Evolutionary conservation across 2,329 filamentous ascomycete species (phyloP), one percentile per base, ranked within the genome.

Genomic region (Ascochyta viciae-villosae): DNA sequence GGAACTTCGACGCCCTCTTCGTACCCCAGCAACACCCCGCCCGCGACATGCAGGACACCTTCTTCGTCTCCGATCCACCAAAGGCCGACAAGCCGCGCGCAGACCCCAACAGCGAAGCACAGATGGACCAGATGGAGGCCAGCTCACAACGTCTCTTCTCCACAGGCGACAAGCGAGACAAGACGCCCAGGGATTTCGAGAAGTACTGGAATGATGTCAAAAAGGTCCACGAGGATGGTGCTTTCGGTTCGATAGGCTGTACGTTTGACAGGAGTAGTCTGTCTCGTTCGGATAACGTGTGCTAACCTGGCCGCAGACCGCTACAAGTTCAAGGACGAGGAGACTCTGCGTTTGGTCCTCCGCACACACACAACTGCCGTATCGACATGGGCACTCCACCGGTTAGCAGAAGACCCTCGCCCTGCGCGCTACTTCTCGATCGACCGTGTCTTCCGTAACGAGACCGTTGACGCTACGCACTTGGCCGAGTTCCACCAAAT

Each of bases 401-500:
- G 92, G 73, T 85, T 99, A 48, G 92, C 95, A 26, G 85, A 89
- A 53, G 85, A 90, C 73, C 92, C 91, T 57, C 89, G 91, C 13
- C 90, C 91, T 5, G 92, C 92, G n/a, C 88, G 93, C 60, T 98
- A 96, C 82, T 99, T 99, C 83, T 96, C 92, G 60, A 99, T 99
- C 74, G 95, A 99, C 78, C 88, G 95, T 50, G 95, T 99, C 58
- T 99, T 99, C 88, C 87, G 92, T 65, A 99, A 99, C 77, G 95
- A 99, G 79, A 92, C 92, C 3, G 93, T 99, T 55, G 95, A 99
- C 72, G 93, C 93, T 13, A 99, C 95, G 8, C 95, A 99, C 82
- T 79, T 99, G 71, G 93, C 92, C 35, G 95, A 99, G 78, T 99
- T 99, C 84, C 95, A 99, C 80, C 95, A 99, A 76, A 91, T 98